Base-by-base conservation (phyloP, 495 filamentous ascomycete species). In the Alectoria sarmentosa region DNA sequence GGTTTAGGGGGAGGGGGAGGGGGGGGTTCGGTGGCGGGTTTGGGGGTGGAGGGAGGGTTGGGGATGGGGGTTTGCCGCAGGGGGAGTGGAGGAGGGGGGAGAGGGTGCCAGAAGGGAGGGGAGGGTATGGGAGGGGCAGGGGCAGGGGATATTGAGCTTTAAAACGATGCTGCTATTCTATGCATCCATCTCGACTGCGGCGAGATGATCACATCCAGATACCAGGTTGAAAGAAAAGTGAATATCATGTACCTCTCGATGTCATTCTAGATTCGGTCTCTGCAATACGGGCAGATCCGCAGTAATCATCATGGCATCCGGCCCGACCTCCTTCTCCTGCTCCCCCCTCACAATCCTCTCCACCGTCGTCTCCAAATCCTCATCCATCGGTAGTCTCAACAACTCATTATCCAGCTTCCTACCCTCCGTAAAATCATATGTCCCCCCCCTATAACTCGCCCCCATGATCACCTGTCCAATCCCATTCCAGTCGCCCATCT, bases 41-140 rank as follows among this genome's bases (percentile, higher is more conserved):
- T 39, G 76, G 77, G 37, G 73, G 73, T 15, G 70, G 67, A 15
- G 66, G 75, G 52, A 67, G 72, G 36, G 72, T 74, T n/a, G 70
- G 75, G 10, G 76, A 75, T 54, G 70, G 69, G 36, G 71, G 73
- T 19, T 74, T 85, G 49, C 84, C 84, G 1, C 69, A 65, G 13
- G 83, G 83, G 7, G 84, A 84, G 69, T 86, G 83, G 83, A 79
- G 83, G 70, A 76, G 83, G 65, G 83, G 83, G 1, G 83, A 86
- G 69, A 75, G 76, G 62, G 64, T 83, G 48, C 82, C 83, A 57
- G 80, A 82, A 28, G 72, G 57, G 32, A 73, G 73, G 37, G 72
- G 74, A 21, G 68, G 67, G n/a, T 73, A 73, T 36, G 71, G 80
- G n/a, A 73, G 74, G 67, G 72, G 68, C 41, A 67, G 69, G 15